A percentile compares a stretch with the other conserved stretches of the same genome.
Conservation (phyloP, 331 rosid species). For the Telfairia occidentalis region DNA sequence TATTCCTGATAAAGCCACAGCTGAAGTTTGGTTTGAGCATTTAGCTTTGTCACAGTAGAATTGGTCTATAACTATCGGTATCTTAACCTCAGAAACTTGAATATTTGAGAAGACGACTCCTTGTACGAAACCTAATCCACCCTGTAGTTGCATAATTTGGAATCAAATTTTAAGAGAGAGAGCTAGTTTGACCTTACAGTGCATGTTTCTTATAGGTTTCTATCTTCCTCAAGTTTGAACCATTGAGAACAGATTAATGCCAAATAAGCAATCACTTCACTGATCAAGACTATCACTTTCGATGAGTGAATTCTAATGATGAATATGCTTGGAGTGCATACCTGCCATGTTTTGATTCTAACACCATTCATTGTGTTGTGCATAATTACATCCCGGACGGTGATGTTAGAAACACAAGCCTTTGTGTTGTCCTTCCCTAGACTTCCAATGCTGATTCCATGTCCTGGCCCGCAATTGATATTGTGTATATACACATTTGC, state of each 20-base stretch:
- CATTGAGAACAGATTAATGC: background rate
- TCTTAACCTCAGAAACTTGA: constrained; percentile 71
- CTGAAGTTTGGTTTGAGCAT: constrained; percentile 67
- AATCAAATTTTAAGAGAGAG: background rate
- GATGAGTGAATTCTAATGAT: background rate
- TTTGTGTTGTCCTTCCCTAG: constrained; percentile 66
- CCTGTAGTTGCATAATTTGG: constrained; percentile 33
- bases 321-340: background rate
- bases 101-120: constrained; percentile 84
- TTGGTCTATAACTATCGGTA: constrained; percentile 91
- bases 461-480: constrained; percentile 79
- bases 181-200: background rate
- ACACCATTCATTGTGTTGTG: constrained; percentile 41
- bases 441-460: constrained; percentile 89
- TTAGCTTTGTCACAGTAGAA: constrained; percentile 76
- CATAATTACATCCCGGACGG: constrained; percentile 34
- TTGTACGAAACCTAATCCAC: constrained; percentile 87
- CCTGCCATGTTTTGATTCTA: constrained; percentile 52
- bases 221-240: background rate
- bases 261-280: background rate
- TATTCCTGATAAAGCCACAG: constrained; percentile 80
- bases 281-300: background rate
- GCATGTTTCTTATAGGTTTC: background rate
- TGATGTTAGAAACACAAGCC: constrained; percentile 49
- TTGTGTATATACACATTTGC: constrained; percentile 54